Evolutionary conservation across 1,284 basidiomycete genomes (phyloP).

Genomic region (Ganoderma sinense): DNA sequence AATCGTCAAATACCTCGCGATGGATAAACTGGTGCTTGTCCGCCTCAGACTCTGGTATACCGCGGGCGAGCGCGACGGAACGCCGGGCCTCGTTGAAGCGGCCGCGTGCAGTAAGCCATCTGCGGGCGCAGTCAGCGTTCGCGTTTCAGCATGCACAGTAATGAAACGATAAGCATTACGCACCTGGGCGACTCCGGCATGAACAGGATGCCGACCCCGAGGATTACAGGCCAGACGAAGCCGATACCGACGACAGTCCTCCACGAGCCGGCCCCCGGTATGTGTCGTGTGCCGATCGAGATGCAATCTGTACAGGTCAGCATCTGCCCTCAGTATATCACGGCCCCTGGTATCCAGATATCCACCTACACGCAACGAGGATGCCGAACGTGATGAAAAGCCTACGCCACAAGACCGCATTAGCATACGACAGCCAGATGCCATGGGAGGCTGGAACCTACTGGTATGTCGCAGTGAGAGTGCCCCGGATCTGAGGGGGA

Average conservation of each 20-base stretch:
- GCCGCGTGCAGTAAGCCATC: conserved; percentile 66
- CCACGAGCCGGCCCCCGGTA: conserved; percentile 64
- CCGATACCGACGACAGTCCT: conserved; percentile 75
- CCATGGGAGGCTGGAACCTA: conserved; percentile 16
- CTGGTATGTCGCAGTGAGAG: conserved; percentile 56
- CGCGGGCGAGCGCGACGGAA: conserved; percentile 65
- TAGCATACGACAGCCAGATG: neutral
- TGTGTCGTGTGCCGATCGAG: conserved; percentile 61
- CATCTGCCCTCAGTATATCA: conserved; percentile 25
- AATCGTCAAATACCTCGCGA: conserved; percentile 45
- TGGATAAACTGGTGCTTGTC: conserved; percentile 52
- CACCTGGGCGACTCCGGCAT: conserved; percentile 80
- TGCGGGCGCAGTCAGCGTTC: neutral
- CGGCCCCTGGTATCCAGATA: neutral
- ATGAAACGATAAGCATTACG: conserved; percentile 52
- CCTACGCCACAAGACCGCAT: conserved; percentile 48
- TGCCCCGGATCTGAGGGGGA: conserved; percentile 80
- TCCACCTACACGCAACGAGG: conserved; percentile 68
- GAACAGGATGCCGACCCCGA: conserved; percentile 73
- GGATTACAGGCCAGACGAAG: conserved; percentile 72
- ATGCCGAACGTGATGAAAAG: conserved; percentile 83
- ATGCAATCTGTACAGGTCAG: conserved; percentile 55
- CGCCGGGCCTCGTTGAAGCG: conserved; percentile 58
- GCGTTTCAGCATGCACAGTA: conserved; percentile 40
- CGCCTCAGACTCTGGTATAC: conserved; percentile 52